Percentiles rank a stretch among this genome's conserved stretches.
Evolutionary conservation across 257 asterid genomes (phyloP).

Genomic region (Coffea canephora): DNA sequence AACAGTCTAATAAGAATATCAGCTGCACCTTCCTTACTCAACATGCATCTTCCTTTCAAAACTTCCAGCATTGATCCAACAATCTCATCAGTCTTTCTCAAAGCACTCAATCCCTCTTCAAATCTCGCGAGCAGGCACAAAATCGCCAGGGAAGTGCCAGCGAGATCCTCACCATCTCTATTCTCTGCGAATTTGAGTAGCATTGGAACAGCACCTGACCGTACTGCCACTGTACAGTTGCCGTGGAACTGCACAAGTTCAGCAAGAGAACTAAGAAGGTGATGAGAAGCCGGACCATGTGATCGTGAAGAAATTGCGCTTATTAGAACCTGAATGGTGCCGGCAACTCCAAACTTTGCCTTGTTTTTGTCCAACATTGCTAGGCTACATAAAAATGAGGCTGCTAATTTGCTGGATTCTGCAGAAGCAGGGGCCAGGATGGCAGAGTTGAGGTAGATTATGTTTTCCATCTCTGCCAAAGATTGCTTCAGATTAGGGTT

Average conservation of each 20-base stretch:
- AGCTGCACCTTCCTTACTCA: constrained; percentile 69
- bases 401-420: constrained; percentile 52
- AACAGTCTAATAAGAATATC: constrained; percentile 61
- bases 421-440: constrained; percentile 24
- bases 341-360: constrained; percentile 76
- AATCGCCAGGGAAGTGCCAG: constrained; percentile 53
- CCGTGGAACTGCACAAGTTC: constrained; percentile 88
- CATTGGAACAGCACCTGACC: constrained; percentile 54
- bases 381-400: constrained; percentile 72
- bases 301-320: constrained; percentile 43
- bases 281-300: constrained; percentile 46
- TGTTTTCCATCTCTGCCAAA: constrained; percentile 54
- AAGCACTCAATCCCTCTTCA: constrained; percentile 60
- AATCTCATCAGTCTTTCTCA: constrained; percentile 37
- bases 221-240: constrained; percentile 75
- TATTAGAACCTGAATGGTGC: constrained; percentile 52
- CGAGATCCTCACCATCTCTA: constrained; percentile 48
- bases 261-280: constrained; percentile 64
- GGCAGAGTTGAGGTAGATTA: constrained; percentile 41
- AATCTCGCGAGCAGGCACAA: constrained; percentile 64
- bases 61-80: constrained; percentile 43
- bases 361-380: constrained; percentile 82
- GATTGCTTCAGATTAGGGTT: constrained; percentile 60
- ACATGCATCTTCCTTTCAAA: constrained; percentile 50
- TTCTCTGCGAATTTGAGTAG: constrained; percentile 43